Evolutionary conservation across 1,284 basidiomycete genomes (phyloP).

Genomic region (Pascua sp.): DNA sequence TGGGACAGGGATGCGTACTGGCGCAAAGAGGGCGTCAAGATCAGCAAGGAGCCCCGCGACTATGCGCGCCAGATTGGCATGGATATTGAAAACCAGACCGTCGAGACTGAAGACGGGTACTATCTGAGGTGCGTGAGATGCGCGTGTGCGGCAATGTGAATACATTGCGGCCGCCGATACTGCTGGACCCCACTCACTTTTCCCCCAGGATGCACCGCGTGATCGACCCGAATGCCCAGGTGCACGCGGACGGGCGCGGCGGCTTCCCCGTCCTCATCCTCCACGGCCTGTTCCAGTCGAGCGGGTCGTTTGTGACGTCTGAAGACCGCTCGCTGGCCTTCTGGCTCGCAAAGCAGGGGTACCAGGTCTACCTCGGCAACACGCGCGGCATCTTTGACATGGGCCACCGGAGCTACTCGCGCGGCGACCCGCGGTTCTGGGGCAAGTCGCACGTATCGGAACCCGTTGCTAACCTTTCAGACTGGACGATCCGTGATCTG

Average conservation of each 20-base stretch:
- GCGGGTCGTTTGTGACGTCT: slow-evolving; percentile 61
- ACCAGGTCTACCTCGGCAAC: slow-evolving; percentile 63
- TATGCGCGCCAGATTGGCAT: slow-evolving; percentile 58
- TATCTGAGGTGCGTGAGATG: slow-evolving; percentile 50
- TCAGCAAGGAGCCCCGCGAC: slow-evolving; percentile 57
- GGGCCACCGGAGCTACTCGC: slow-evolving; percentile 56
- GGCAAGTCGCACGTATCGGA: slow-evolving; percentile 42
- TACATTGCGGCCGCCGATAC: too few species aligned
- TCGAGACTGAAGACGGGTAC: slow-evolving; percentile 61
- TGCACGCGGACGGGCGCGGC: slow-evolving; percentile 51
- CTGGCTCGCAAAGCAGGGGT: slow-evolving; percentile 59
- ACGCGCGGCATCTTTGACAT: slow-evolving; percentile 61
- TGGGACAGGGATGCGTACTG: slow-evolving; percentile 58
- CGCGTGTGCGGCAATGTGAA: too few species aligned
- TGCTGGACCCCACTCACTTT: too few species aligned
- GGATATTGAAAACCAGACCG: slow-evolving; percentile 58
- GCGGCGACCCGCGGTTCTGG: slow-evolving; percentile 60
- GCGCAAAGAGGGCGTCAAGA: slow-evolving; percentile 51
- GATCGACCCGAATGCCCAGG: slow-evolving; percentile 52
- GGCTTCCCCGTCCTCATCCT: slow-evolving; percentile 61
- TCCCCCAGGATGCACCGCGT: slow-evolving; percentile 54
- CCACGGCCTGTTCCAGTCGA: slow-evolving; percentile 62
- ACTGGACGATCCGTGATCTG: slow-evolving; percentile 62
- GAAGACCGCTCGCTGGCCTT: slow-evolving; percentile 62
- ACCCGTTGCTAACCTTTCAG: slow-evolving; percentile 32